phyloP scores from a whole-genome alignment of 108 stramenopile genomes.

The Epithemia pelagica region DNA sequence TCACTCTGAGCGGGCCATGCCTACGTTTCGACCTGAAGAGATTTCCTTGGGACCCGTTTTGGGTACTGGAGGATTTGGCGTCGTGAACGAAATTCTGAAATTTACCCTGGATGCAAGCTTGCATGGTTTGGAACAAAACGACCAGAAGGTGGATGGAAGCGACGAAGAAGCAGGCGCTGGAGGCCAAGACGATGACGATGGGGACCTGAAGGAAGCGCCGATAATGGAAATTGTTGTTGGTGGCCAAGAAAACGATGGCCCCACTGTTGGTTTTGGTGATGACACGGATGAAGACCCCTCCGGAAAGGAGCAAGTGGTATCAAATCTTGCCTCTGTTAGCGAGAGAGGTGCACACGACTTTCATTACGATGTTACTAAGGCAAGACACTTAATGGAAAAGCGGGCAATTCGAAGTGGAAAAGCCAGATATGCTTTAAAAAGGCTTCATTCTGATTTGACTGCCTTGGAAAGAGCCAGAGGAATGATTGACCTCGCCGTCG shows the following conservation, averaged over 20 bases:
- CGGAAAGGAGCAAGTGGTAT: not conserved
- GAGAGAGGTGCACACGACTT: slow-evolving; percentile 12
- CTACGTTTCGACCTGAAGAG: slow-evolving; percentile 26
- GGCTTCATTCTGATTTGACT: slow-evolving; percentile 35
- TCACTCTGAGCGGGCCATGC: slow-evolving; percentile 11
- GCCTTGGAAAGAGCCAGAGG: slow-evolving; percentile 45
- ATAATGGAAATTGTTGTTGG: not conserved
- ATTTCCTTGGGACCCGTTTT: slow-evolving; percentile 31
- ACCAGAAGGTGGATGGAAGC: not conserved
- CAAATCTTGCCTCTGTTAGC: not conserved
- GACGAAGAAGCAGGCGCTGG: not conserved
- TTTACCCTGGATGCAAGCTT: slow-evolving; percentile 7
- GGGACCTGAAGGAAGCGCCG: not conserved
- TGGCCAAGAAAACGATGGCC: not conserved
- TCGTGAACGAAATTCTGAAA: slow-evolving; percentile 41
- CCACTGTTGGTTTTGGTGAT: not conserved
- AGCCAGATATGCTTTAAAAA: slow-evolving; percentile 70
- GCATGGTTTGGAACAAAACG: not conserved
- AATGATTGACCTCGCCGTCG: slow-evolving; percentile 64
- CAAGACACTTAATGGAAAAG: slow-evolving; percentile 26
- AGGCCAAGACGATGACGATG: not conserved
- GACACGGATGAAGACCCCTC: not conserved
- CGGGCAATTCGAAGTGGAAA: slow-evolving; percentile 44
- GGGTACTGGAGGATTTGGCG: slow-evolving; percentile 58
- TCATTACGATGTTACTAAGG: slow-evolving; percentile 39